Percentiles rank a stretch among this genome's conserved stretches.
phyloP scores from a whole-genome alignment of 2,329 filamentous ascomycete species.

The Aureobasidium uvarum region DNA sequence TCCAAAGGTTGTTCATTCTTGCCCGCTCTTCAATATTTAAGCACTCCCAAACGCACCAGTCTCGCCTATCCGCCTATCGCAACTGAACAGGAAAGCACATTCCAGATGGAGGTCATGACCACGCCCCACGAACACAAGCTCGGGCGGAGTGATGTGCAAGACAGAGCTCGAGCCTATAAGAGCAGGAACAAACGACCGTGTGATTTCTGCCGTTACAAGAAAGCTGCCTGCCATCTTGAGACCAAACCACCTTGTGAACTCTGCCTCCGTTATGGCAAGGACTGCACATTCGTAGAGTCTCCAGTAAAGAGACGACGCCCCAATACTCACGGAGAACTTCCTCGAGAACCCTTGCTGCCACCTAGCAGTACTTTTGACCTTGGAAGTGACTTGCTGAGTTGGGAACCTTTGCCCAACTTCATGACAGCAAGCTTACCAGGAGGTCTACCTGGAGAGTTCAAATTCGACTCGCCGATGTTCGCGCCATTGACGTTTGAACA shows the following conservation, averaged over 20 bases:
- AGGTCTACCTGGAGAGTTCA: conserved; percentile 16
- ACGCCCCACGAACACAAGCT: neutral
- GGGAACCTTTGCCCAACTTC: conserved; percentile 24
- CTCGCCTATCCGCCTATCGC: conserved; percentile 21
- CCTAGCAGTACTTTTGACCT: conserved; percentile 24
- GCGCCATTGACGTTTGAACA: conserved; percentile 26
- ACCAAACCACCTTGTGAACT: conserved; percentile 45
- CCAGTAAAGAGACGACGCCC: conserved; percentile 38
- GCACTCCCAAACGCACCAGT: neutral
- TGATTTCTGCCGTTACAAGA: conserved; percentile 49
- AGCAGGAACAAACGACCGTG: conserved; percentile 45
- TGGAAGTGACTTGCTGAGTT: conserved; percentile 25
- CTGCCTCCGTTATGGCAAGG: conserved; percentile 45
- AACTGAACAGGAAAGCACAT: neutral
- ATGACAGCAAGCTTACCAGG: conserved; percentile 12
- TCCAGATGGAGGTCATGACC: conserved; percentile 17
- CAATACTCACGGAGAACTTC: conserved; percentile 36
- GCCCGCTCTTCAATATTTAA: neutral
- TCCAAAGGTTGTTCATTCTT: neutral
- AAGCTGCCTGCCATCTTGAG: conserved; percentile 49
- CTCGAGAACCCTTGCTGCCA: conserved; percentile 17
- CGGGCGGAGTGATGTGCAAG: conserved; percentile 25
- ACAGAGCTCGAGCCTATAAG: conserved; percentile 40
- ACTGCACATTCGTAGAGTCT: conserved; percentile 49
- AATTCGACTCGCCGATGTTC: conserved; percentile 21